These are phyloP conservation scores for Podospora fimiseda DNA, from an alignment of 495 filamentous ascomycete genomes.

Conservation along the genomic window DNA sequence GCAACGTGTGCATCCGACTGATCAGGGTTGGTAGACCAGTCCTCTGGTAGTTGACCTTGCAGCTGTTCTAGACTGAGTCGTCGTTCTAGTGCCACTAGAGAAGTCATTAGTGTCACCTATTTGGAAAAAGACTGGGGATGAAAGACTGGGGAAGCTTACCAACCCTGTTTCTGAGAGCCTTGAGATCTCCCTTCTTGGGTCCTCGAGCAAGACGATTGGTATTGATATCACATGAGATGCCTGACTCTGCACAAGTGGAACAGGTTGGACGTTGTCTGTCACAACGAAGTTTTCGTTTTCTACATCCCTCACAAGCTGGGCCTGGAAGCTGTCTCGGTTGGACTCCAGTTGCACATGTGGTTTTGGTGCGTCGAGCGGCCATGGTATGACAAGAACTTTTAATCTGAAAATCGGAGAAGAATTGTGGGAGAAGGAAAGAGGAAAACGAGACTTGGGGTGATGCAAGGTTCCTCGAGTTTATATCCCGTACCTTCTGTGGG, in stretches of 20 bases:
- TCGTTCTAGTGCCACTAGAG: constrained; percentile 29
- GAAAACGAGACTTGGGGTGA: background rate
- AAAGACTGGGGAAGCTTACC: constrained; percentile 26
- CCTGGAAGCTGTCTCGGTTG: background rate
- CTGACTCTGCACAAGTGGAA: constrained; percentile 44
- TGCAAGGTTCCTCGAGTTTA: too few species aligned
- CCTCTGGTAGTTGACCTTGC: constrained; percentile 12
- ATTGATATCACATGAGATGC: constrained; percentile 43
- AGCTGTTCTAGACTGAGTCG: constrained; percentile 29
- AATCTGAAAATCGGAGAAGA: background rate
- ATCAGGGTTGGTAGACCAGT: constrained; percentile 5
- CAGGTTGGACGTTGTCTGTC: constrained; percentile 48
- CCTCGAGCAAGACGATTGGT: constrained; percentile 42
- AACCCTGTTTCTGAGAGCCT: constrained; percentile 42
- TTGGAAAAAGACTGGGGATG: background rate
- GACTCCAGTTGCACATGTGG: background rate
- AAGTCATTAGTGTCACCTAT: background rate
- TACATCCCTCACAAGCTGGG: background rate
- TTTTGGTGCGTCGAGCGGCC: background rate
- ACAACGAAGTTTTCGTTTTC: constrained; percentile 14
- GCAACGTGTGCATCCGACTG: constrained; percentile 11
- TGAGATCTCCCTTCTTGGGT: constrained; percentile 49
- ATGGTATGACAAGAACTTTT: background rate
- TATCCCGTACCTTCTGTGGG: too few species aligned
- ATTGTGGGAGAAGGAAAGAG: background rate